Evolutionary conservation across 1,139 yeast genomes (phyloP).

Genomic region (Diutina sp.): DNA sequence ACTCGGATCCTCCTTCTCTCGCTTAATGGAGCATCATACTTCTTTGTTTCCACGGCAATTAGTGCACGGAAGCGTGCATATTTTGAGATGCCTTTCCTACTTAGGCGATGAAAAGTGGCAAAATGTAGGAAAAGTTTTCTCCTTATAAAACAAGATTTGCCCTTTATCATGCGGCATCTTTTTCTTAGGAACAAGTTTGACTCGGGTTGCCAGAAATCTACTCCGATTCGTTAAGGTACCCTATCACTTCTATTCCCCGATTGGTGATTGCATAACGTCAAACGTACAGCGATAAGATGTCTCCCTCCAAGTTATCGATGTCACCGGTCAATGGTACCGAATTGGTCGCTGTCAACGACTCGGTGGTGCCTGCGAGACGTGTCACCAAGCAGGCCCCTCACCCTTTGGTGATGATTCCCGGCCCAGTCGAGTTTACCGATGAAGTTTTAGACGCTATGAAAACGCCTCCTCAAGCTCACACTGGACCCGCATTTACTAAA

Average conservation of each 20-base stretch:
- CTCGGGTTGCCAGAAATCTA: neutral
- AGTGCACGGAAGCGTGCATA: neutral
- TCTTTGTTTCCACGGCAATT: neutral
- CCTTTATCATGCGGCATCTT: neutral
- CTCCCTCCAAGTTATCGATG: neutral
- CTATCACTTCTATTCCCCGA: neutral
- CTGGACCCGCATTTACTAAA: slow-evolving; percentile 2
- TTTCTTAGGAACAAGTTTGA: neutral
- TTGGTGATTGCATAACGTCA: neutral
- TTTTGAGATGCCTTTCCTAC: neutral
- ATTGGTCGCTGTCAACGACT: neutral
- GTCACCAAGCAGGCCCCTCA: neutral
- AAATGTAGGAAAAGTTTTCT: neutral
- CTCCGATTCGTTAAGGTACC: neutral
- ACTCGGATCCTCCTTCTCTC: neutral
- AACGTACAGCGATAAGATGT: neutral
- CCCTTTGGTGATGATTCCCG: slow-evolving; percentile 4
- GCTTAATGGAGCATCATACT: neutral
- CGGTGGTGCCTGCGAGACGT: neutral
- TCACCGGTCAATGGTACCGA: neutral
- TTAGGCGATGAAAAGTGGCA: neutral
- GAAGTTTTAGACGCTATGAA: slow-evolving; percentile 3
- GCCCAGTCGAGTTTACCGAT: slow-evolving; percentile 3
- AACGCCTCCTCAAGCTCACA: slow-evolving; percentile 3
- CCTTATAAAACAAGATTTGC: neutral